These are phyloP conservation scores for Panaeolus papilionaceus DNA, from an alignment of 768 basidiomycete genomes.

Conservation along the genomic window DNA sequence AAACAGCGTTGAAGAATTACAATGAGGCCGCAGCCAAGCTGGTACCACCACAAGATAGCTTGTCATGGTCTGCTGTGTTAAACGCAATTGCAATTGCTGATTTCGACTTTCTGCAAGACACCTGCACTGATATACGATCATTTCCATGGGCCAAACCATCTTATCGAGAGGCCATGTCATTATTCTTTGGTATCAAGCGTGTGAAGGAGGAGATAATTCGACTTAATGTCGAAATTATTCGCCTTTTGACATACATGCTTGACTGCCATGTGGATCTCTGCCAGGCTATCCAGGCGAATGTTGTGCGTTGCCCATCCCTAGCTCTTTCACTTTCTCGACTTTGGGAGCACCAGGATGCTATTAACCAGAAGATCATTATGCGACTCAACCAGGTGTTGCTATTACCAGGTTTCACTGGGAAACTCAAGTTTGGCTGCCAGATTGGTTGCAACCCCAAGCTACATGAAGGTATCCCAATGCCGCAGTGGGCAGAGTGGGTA, in stretches of 20 bases:
- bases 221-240: conserved; percentile 26
- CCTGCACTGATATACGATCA: conserved; percentile 25
- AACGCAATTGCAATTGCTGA: conserved; percentile 26
- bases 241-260: conserved; percentile 20
- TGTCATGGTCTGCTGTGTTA: conserved; percentile 30
- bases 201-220: conserved; percentile 26
- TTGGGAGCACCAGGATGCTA: no score
- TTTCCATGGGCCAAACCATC: conserved; percentile 27
- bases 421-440: no score
- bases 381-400: no score
- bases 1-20: conserved; percentile 26
- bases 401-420: no score
- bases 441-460: no score
- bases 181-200: conserved; percentile 25
- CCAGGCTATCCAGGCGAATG: no score
- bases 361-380: no score
- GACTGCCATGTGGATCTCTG: conserved; percentile 14
- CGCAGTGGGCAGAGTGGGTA: no score
- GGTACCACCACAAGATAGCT: conserved; percentile 23
- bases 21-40: conserved; percentile 31
- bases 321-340: no score
- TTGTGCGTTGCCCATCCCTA: no score
- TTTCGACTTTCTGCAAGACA: conserved; percentile 31
- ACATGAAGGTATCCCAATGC: no score
- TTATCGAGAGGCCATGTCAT: conserved; percentile 23